Evolutionary conservation across 768 basidiomycete genomes (phyloP).

Genomic region (Hygrophorus russula): DNA sequence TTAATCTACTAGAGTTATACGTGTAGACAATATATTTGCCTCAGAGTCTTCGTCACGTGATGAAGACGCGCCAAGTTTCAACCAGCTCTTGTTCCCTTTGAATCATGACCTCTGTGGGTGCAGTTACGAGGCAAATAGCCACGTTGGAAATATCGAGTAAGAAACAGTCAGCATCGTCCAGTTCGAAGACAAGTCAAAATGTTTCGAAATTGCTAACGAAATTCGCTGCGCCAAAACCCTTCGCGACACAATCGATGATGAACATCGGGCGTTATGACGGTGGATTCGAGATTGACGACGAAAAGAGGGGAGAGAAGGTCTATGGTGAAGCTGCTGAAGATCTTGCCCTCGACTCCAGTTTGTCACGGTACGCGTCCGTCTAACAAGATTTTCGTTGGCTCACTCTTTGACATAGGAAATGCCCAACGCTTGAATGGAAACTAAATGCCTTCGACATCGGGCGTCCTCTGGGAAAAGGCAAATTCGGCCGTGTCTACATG

Average conservation of each 20-base stretch:
- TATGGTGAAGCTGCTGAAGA: conserved; percentile 71
- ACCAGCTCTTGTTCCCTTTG: background rate
- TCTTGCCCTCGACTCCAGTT: conserved; percentile 78
- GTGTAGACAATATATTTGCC: too few relatives aligned
- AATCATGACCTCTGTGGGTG: conserved; percentile 36
- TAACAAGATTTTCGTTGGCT: background rate
- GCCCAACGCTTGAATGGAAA: conserved; percentile 77
- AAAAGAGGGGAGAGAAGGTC: conserved; percentile 63
- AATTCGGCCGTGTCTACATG: conserved; percentile 98
- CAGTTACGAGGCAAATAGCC: conserved; percentile 59
- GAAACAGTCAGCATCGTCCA: conserved; percentile 22
- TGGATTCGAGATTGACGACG: conserved; percentile 87
- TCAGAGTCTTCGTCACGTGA: conserved; percentile 3
- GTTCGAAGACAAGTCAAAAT: conserved; percentile 36
- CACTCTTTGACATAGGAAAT: conserved; percentile 27
- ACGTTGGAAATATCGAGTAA: conserved; percentile 57
- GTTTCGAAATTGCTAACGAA: conserved; percentile 67
- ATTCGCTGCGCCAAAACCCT: conserved; percentile 57
- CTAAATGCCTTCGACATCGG: conserved; percentile 89
- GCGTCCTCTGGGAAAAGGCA: conserved; percentile 94
- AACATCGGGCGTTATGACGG: conserved; percentile 93
- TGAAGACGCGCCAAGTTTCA: conserved; percentile 1
- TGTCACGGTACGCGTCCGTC: conserved; percentile 37
- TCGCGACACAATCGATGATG: conserved; percentile 28
- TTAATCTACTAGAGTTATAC: conserved; percentile 62